Conservation (phyloP, 805 yeast species). For the Phaffomyces antillensis region DNA sequence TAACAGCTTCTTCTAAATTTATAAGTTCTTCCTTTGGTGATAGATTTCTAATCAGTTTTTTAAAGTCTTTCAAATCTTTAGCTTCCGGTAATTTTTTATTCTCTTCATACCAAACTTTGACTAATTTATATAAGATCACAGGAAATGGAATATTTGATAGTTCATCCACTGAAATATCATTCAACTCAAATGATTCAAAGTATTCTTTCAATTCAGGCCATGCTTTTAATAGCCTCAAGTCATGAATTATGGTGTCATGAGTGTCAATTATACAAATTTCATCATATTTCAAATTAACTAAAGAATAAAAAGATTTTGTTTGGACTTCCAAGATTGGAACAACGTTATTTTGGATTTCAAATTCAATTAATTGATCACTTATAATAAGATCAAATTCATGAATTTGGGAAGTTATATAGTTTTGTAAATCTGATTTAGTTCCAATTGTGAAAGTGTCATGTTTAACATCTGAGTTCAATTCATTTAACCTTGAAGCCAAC, state of each 20-base stretch:
- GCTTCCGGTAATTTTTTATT: conserved; percentile 26
- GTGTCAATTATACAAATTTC: conserved; percentile 52
- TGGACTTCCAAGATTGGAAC: conserved; percentile 46
- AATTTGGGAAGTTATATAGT: conserved; percentile 12
- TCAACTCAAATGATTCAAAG: conserved; percentile 44
- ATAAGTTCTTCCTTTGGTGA: conserved; percentile 2
- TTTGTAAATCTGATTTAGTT: not conserved
- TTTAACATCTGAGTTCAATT: conserved; percentile 53
- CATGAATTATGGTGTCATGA: conserved; percentile 57
- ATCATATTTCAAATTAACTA: conserved; percentile 28
- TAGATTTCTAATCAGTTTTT: conserved; percentile 23
- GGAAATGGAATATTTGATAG: conserved; percentile 66
- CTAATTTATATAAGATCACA: conserved; percentile 30
- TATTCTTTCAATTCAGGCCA: conserved; percentile 61
- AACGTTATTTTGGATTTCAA: conserved; percentile 27
- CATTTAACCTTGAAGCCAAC: conserved; percentile 36
- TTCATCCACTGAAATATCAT: conserved; percentile 29
- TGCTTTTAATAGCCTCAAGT: conserved; percentile 58
- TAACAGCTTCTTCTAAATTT: conserved; percentile 46
- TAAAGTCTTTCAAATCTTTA: conserved; percentile 36
- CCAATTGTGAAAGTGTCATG: conserved; percentile 8
- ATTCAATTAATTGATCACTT: conserved; percentile 27
- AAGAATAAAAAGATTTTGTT: conserved; percentile 61
- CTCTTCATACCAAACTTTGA: conserved; percentile 41
- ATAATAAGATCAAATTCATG: conserved; percentile 42